Evolutionary conservation across 2,329 filamentous ascomycete genomes (phyloP).

Genomic region (Ophidiomyces ophidiicola): DNA sequence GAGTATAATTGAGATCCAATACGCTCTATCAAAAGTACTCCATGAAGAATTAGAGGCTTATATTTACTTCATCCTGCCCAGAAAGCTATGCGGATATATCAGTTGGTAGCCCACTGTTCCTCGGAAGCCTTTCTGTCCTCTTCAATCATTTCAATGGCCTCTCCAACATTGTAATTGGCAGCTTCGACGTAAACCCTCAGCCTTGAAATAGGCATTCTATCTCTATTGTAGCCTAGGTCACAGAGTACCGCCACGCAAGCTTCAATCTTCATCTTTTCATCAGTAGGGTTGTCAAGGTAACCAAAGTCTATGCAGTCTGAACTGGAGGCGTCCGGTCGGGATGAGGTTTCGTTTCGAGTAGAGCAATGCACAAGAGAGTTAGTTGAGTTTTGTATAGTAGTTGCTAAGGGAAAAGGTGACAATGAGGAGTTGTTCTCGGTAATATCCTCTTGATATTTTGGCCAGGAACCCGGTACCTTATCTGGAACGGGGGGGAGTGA

Average conservation of each 20-base stretch:
- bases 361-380: too few species aligned
- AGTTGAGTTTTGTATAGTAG: too few species aligned
- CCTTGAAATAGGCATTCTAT: slow-evolving; percentile 27
- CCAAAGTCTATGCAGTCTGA: too few species aligned
- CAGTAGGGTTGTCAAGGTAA: too few species aligned
- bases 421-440: too few species aligned
- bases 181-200: slow-evolving; percentile 36
- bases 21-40: too few species aligned
- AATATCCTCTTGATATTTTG: slow-evolving; percentile 6
- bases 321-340: too few species aligned
- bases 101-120: neutral
- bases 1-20: too few species aligned
- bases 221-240: slow-evolving; percentile 33
- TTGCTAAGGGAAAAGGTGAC: neutral
- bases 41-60: too few species aligned
- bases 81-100: neutral
- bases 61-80: too few species aligned
- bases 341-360: too few species aligned
- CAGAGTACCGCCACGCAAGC: slow-evolving; percentile 31
- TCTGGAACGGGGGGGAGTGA: slow-evolving; percentile 7
- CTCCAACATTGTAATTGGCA: slow-evolving; percentile 31
- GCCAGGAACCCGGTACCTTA: slow-evolving; percentile 12
- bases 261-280: slow-evolving; percentile 18
- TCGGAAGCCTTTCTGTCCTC: slow-evolving; percentile 33
- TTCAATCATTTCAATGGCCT: slow-evolving; percentile 41